Base-by-base conservation (phyloP, 176 grass and related monocot species). In the Oryza nivara region DNA sequence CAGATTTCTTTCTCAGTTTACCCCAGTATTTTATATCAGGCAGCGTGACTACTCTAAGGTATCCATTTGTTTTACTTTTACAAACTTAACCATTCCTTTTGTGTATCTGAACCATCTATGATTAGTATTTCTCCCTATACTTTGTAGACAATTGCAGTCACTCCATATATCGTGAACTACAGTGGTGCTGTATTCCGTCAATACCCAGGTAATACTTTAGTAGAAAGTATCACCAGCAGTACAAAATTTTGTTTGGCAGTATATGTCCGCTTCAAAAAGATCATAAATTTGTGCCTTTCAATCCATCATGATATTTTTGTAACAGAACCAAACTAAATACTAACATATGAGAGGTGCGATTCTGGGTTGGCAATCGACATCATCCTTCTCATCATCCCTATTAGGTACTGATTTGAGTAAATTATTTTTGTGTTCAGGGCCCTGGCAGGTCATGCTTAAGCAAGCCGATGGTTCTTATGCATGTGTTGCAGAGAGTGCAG, bases 371-470 rank as follows among this genome's bases (percentile, higher is more conserved):
- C 40, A 41, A 41, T 41, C 20, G 4, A 22, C 35, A 44, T 68
- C 72, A 77, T 30, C 5, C 36, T 76, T n/a, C 66, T 67, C 4
- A 32, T 72, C 70, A 48, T 47, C 46, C 34, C 2, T 35, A 20
- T n/a, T 26, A 78, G 52, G 67, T 79, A 69, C 60, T 75, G 25
- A 80, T 34, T 34, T 0, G 74, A 75, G n/a, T 60, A 30, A 60
- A 7, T 58, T 73, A 70, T 45, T 88, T 88, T 22, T 44, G 77
- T 91, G 48, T 89, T 77, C 85, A 98, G 96, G 91, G 52, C 96
- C 96, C 47, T 94, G 96, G 96, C 96, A 95, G 69, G 93, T 98
- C 35, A 98, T 98, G 93, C 91, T 98, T 86, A 98, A 92, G 79
- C 93, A 98, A 77, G 63, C 81, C 45, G 89, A 95, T 83, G 91